phyloP scores from a whole-genome alignment of 495 filamentous ascomycete genomes.

The Margaritispora aquatica region DNA sequence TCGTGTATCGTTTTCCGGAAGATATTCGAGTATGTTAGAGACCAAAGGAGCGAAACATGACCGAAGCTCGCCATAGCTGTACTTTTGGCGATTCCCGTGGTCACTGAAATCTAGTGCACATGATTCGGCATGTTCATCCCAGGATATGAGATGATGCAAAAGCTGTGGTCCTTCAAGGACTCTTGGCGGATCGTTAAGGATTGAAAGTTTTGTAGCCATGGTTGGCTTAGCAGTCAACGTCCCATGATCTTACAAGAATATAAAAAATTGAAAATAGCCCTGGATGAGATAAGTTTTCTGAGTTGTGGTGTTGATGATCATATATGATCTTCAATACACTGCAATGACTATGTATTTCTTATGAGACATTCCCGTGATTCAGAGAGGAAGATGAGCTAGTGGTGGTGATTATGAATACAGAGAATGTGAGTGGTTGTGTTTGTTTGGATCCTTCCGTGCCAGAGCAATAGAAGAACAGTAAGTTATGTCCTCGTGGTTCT shows the following conservation, averaged over 20 bases:
- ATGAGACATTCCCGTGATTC: background rate
- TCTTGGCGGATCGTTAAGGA: constrained; percentile 53
- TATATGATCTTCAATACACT: no score
- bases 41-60: constrained; percentile 10
- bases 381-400: background rate
- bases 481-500: background rate
- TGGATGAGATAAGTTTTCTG: no score
- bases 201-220: constrained; percentile 34
- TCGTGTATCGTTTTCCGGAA: background rate
- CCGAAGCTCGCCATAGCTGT: constrained; percentile 18
- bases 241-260: background rate
- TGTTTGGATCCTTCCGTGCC: background rate
- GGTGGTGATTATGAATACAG: background rate
- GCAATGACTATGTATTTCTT: no score
- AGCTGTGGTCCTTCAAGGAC: constrained; percentile 51
- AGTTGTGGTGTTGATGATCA: no score
- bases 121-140: constrained; percentile 1
- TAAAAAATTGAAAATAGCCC: no score
- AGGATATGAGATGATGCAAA: constrained; percentile 56
- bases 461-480: background rate
- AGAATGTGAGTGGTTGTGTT: background rate
- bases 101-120: constrained; percentile 22
- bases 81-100: constrained; percentile 4
- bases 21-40: constrained; percentile 3
- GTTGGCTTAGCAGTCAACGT: background rate